Evolutionary conservation across 1,139 yeast genomes (phyloP).

Genomic region (Candida frijolesensis): DNA sequence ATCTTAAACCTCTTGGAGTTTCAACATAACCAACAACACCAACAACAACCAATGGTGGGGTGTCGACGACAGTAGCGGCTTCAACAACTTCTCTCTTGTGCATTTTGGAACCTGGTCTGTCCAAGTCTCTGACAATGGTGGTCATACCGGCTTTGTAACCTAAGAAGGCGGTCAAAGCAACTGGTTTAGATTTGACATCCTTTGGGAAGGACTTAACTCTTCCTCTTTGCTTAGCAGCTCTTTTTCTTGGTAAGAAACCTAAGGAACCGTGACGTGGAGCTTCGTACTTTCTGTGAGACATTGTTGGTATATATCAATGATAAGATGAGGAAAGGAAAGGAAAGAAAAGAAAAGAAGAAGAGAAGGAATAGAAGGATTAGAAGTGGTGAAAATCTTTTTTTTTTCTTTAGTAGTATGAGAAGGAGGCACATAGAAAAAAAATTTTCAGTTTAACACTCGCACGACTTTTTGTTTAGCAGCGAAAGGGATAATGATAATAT

Average conservation of each 20-base stretch:
- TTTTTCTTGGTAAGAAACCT: slow-evolving; percentile 99
- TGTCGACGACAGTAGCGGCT: slow-evolving; percentile 98
- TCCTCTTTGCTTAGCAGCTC: slow-evolving; percentile 98
- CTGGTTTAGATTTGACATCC: slow-evolving; percentile 98
- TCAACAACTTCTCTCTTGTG: slow-evolving; percentile 99
- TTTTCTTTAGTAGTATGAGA: slow-evolving; percentile 2
- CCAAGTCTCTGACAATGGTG: slow-evolving; percentile 99
- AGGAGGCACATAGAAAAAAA: slow-evolving; percentile 12
- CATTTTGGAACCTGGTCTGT: slow-evolving; percentile 99
- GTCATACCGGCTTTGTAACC: slow-evolving; percentile 99
- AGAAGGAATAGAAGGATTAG: not conserved
- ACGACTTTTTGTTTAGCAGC: slow-evolving; percentile 3
- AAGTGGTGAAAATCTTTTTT: slow-evolving; percentile 8
- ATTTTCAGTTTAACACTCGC: slow-evolving; percentile 7
- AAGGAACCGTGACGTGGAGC: slow-evolving; percentile 99
- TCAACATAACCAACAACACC: slow-evolving; percentile 99
- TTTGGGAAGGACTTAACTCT: slow-evolving; percentile 99
- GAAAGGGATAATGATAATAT: not conserved
- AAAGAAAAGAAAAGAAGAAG: slow-evolving; percentile 9
- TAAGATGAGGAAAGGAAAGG: slow-evolving; percentile 25
- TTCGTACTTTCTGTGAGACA: slow-evolving; percentile 99
- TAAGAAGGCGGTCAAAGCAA: slow-evolving; percentile 98
- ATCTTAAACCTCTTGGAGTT: slow-evolving; percentile 99
- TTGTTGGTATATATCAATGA: slow-evolving; percentile 32
- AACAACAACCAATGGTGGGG: slow-evolving; percentile 98